Evolutionary conservation across 2,329 filamentous ascomycete genomes (phyloP).

Genomic region (Fusarium torreyae): DNA sequence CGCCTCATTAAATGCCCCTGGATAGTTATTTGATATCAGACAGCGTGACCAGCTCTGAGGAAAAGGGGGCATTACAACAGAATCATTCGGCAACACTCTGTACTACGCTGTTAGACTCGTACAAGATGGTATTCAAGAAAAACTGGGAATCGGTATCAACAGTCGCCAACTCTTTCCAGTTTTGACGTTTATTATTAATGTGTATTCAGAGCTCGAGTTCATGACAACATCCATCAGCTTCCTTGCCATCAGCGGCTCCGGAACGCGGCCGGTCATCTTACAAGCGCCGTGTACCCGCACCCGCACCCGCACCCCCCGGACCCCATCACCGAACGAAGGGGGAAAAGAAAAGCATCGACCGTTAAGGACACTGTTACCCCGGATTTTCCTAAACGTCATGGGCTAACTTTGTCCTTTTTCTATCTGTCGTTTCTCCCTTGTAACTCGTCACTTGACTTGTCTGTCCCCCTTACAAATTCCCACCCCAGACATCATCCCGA

Average conservation of each 20-base stretch:
- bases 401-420: slow-evolving; percentile 5
- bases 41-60: slow-evolving; percentile 12
- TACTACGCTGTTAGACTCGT: slow-evolving; percentile 9
- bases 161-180: slow-evolving; percentile 4
- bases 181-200: not conserved
- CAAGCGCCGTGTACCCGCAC: slow-evolving; percentile 29
- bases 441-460: slow-evolving; percentile 27
- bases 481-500: slow-evolving; percentile 22
- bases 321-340: slow-evolving; percentile 22
- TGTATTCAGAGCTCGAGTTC: slow-evolving; percentile 8
- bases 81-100: slow-evolving; percentile 8
- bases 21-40: slow-evolving; percentile 7
- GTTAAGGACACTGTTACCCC: slow-evolving; percentile 42
- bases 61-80: slow-evolving; percentile 21
- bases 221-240: slow-evolving; percentile 16
- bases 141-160: not conserved
- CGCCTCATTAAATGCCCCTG: slow-evolving; percentile 28
- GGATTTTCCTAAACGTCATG: slow-evolving; percentile 47
- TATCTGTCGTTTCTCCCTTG: slow-evolving; percentile 17
- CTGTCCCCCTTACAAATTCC: slow-evolving; percentile 4
- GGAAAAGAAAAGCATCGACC: slow-evolving; percentile 19
- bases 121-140: not conserved
- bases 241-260: slow-evolving; percentile 28
- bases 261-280: slow-evolving; percentile 29
- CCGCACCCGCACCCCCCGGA: slow-evolving; percentile 32